A percentile compares a stretch with the other conserved stretches of the same genome.
Conservation (phyloP, 805 yeast species). For the Saccharomycopsis guyanensis region DNA sequence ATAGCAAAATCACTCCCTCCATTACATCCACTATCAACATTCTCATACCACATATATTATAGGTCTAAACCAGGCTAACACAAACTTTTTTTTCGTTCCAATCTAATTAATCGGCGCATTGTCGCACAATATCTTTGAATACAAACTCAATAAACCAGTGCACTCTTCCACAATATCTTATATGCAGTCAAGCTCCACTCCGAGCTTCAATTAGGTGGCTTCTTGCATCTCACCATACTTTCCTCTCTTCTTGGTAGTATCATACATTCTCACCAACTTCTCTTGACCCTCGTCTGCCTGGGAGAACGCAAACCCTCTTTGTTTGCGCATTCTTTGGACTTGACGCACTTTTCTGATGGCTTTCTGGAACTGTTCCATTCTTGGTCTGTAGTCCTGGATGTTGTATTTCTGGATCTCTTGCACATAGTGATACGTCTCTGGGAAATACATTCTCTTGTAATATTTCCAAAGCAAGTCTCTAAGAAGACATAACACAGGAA, state of each 20-base stretch:
- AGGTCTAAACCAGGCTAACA: too few species aligned
- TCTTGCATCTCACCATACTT: constrained; percentile 46
- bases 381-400: constrained; percentile 89
- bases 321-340: constrained; percentile 96
- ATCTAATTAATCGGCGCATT: too few species aligned
- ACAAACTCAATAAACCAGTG: too few species aligned
- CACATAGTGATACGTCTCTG: constrained; percentile 89
- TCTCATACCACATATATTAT: too few species aligned
- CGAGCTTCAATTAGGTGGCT: too few species aligned
- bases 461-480: constrained; percentile 94
- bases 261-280: constrained; percentile 84
- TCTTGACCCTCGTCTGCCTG: constrained; percentile 95
- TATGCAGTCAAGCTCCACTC: too few species aligned
- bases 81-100: too few species aligned
- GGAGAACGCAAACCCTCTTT: constrained; percentile 96
- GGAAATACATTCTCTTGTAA: constrained; percentile 83
- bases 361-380: constrained; percentile 92
- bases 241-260: constrained; percentile 81
- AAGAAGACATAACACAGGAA: constrained; percentile 69
- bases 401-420: constrained; percentile 96
- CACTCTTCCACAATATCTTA: too few species aligned
- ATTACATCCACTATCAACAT: too few species aligned
- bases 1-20: too few species aligned
- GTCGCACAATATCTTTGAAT: too few species aligned
- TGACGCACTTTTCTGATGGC: constrained; percentile 97